Conservation (phyloP, 2,329 filamentous ascomycete genomes). For the Amauroascus verrucosus region DNA sequence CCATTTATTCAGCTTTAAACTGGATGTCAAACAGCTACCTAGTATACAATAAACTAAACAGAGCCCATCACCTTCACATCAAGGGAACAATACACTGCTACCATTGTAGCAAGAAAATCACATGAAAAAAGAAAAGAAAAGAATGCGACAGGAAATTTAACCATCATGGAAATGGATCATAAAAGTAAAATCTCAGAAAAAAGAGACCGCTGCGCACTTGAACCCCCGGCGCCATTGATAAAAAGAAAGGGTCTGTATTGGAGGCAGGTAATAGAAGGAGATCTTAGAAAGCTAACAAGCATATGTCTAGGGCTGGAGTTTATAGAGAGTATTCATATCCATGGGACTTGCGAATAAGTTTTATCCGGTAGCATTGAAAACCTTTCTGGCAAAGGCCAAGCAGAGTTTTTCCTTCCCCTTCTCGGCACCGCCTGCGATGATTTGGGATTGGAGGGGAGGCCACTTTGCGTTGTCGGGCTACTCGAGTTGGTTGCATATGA, state of each 20-base stretch:
- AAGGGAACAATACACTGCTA: not conserved
- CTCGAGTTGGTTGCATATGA: not conserved
- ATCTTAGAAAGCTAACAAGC: not conserved
- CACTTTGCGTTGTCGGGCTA: not conserved
- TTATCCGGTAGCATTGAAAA: conserved; percentile 5
- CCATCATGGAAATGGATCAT: not conserved
- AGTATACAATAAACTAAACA: conserved; percentile 2
- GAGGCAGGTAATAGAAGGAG: not conserved
- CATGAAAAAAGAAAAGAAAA: not conserved
- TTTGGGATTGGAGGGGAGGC: not conserved
- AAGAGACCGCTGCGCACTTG: not conserved
- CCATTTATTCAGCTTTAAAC: not conserved
- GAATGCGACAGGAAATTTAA: no score
- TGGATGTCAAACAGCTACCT: not conserved
- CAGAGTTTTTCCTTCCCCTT: not conserved
- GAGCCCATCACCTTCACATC: not conserved
- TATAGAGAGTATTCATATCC: not conserved
- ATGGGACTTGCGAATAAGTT: conserved; percentile 7
- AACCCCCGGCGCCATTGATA: not conserved
- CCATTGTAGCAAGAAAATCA: no score
- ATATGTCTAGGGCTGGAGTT: not conserved
- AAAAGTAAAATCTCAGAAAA: not conserved
- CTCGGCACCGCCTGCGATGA: conserved; percentile 2
- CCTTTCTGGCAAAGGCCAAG: conserved; percentile 5
- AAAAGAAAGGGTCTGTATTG: not conserved